phyloP scores from a whole-genome alignment of 805 yeast species.

The Groenewaldozyma salmanticensis region DNA sequence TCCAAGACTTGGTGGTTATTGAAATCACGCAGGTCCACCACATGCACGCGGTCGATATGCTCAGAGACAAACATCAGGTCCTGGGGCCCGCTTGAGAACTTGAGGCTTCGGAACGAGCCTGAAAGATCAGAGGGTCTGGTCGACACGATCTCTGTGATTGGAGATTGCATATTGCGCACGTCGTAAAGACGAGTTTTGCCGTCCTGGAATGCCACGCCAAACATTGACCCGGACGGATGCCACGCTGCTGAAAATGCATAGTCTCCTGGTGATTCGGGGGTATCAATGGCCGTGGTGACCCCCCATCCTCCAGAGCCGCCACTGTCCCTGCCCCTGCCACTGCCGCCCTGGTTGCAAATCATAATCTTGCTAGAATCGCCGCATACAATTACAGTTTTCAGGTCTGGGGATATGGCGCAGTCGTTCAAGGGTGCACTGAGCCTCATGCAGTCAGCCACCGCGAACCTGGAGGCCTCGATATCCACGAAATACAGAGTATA shows the following conservation, averaged over 20 bases:
- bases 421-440: conserved; percentile 67
- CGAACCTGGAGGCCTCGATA: conserved; percentile 39
- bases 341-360: conserved; percentile 26
- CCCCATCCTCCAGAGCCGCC: conserved; percentile 21
- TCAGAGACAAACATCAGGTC: conserved; percentile 72
- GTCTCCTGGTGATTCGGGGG: conserved; percentile 61
- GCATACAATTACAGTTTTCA: conserved; percentile 48
- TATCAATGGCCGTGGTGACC: conserved; percentile 35
- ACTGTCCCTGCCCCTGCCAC: neutral
- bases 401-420: conserved; percentile 58
- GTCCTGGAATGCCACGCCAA: conserved; percentile 78
- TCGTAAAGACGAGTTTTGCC: conserved; percentile 76
- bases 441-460: conserved; percentile 31
- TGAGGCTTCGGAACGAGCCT: conserved; percentile 62
- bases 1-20: conserved; percentile 63
- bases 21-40: conserved; percentile 68
- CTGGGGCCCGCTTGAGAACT: conserved; percentile 56
- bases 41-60: conserved; percentile 79
- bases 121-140: conserved; percentile 33
- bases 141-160: conserved; percentile 30
- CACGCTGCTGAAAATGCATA: conserved; percentile 78
- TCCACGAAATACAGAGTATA: conserved; percentile 56
- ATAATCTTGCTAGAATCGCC: conserved; percentile 71
- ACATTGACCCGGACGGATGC: conserved; percentile 61
- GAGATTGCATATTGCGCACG: conserved; percentile 42